Percentiles rank a stretch among this genome's conserved stretches.
Evolutionary conservation across 164 flowering plant species (phyloP).

Genomic region (Protea cynaroides): DNA sequence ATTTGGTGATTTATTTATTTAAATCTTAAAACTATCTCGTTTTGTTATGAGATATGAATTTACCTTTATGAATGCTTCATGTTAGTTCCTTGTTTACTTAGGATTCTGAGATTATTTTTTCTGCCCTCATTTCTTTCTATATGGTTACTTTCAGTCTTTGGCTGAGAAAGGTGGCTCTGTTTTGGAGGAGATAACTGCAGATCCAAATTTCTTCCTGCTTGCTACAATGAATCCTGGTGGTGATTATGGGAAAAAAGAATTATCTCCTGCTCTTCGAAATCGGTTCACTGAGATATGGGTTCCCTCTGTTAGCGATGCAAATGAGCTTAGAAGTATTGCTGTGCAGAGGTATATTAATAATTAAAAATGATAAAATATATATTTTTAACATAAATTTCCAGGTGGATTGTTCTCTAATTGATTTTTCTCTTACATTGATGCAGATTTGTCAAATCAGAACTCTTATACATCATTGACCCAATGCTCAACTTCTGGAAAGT

Average conservation of each 20-base stretch:
- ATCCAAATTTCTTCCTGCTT: constrained; percentile 66
- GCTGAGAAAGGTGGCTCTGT: constrained; percentile 90
- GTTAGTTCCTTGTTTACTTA: too few species aligned
- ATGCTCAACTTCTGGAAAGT: constrained; percentile 82
- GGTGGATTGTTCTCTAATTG: too few species aligned
- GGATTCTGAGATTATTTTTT: too few species aligned
- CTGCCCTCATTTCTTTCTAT: not conserved
- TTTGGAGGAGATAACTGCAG: constrained; percentile 63
- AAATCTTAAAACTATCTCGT: too few species aligned
- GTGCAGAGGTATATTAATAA: constrained; percentile 35
- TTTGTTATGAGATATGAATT: too few species aligned
- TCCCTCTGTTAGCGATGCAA: constrained; percentile 53
- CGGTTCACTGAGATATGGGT: constrained; percentile 99
- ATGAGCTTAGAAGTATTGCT: constrained; percentile 78
- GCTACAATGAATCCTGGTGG: constrained; percentile 99
- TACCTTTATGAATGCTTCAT: too few species aligned
- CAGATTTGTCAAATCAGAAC: constrained; percentile 43
- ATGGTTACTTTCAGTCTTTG: constrained; percentile 46
- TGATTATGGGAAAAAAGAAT: constrained; percentile 94
- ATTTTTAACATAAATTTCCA: not conserved
- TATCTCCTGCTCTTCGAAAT: constrained; percentile 96
- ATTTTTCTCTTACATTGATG: constrained; percentile 8
- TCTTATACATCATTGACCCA: constrained; percentile 37
- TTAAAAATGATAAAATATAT: not conserved
- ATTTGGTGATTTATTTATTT: too few species aligned